Conservation (phyloP, 2,329 filamentous ascomycete species). For the Ceratocystis ficicola region DNA sequence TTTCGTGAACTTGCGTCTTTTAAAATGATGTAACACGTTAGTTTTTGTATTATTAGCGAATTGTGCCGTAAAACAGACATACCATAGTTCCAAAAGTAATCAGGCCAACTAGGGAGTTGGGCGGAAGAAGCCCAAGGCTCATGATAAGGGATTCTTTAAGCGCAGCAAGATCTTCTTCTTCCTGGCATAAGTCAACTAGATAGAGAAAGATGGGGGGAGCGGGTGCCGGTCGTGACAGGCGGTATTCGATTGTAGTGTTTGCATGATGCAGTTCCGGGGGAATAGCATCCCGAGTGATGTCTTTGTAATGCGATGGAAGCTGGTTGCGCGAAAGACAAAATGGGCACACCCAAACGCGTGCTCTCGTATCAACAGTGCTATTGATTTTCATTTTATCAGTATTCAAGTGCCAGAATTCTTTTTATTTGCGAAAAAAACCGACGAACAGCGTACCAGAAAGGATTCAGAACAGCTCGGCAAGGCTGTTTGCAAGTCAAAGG, state of each 20-base stretch:
- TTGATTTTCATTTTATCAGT: too few species aligned
- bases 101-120: constrained; percentile 68
- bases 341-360: constrained; percentile 76
- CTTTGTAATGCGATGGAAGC: constrained; percentile 76
- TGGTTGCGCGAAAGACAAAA: constrained; percentile 78
- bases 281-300: constrained; percentile 72
- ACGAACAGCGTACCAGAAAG: constrained; percentile 61
- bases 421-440: too few species aligned
- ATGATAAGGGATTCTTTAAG: constrained; percentile 78
- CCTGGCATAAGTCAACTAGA: constrained; percentile 78
- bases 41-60: constrained; percentile 3
- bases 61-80: constrained; percentile 24
- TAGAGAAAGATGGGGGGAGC: constrained; percentile 77
- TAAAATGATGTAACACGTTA: constrained; percentile 24
- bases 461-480: constrained; percentile 90
- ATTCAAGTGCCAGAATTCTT: too few species aligned
- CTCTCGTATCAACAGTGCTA: constrained; percentile 73
- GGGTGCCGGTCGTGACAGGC: constrained; percentile 68
- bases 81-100: constrained; percentile 92
- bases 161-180: constrained; percentile 71
- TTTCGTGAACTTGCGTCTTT: constrained; percentile 88
- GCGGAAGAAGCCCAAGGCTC: constrained; percentile 70
- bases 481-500: constrained; percentile 94
- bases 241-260: constrained; percentile 85
- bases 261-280: constrained; percentile 69